Conservation (phyloP, 768 basidiomycete genomes). For the Mycena venus region DNA sequence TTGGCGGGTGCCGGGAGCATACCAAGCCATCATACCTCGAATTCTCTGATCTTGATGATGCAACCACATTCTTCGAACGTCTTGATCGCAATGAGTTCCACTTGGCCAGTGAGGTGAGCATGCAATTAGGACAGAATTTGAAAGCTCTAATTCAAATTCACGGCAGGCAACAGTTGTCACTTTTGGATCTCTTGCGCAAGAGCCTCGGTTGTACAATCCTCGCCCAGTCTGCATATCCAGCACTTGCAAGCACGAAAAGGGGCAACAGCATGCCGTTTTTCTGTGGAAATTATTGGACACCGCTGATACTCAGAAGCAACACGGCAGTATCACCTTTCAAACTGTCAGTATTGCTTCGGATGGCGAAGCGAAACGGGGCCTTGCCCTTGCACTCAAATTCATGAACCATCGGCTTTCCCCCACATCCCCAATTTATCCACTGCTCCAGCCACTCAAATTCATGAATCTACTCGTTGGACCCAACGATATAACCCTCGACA, state of each 20-base stretch:
- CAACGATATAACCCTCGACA: slow-evolving; percentile 47
- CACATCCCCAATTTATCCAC: slow-evolving; percentile 34
- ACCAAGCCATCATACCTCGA: slow-evolving; percentile 23
- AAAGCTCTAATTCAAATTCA: not conserved
- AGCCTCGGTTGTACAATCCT: slow-evolving; percentile 17
- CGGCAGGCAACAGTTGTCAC: slow-evolving; percentile 30
- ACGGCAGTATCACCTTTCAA: slow-evolving; percentile 11
- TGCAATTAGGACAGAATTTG: not conserved
- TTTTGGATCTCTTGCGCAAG: slow-evolving; percentile 24
- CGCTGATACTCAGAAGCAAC: not conserved
- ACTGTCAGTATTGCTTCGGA: slow-evolving; percentile 33
- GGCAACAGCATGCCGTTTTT: slow-evolving; percentile 19
- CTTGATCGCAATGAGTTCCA: slow-evolving; percentile 19
- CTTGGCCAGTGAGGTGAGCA: slow-evolving; percentile 32
- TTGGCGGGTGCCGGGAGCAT: slow-evolving; percentile 43
- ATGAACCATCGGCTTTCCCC: slow-evolving; percentile 16
- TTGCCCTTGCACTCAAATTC: slow-evolving; percentile 26
- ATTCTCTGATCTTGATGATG: slow-evolving; percentile 27
- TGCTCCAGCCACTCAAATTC: slow-evolving; percentile 30
- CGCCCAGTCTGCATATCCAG: slow-evolving; percentile 35
- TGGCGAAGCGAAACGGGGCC: slow-evolving; percentile 29
- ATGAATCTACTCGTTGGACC: slow-evolving; percentile 43
- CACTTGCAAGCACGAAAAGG: slow-evolving; percentile 37
- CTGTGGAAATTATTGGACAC: slow-evolving; percentile 11
- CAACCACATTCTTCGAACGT: not conserved